Evolutionary conservation across 208 protist genomes (phyloP).

Genomic region (Entamoeba histolytica): DNA sequence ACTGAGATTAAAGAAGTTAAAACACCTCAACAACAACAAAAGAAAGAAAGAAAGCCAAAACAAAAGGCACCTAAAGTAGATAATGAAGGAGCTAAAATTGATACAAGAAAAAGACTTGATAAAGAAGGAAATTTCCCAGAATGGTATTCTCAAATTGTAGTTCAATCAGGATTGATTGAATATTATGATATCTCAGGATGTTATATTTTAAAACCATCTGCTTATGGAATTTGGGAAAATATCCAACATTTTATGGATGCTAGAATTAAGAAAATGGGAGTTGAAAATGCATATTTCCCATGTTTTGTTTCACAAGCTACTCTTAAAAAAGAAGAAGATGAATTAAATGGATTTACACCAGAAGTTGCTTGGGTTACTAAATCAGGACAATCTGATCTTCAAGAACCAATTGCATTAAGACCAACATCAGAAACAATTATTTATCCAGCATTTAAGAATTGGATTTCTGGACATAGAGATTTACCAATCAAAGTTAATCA

Average conservation of each 20-base stretch:
- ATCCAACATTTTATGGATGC: background rate
- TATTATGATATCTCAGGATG: background rate
- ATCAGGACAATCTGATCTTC: constrained; percentile 14
- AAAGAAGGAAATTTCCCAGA: background rate
- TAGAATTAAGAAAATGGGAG: background rate
- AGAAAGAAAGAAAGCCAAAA: background rate
- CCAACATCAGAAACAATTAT: constrained; percentile 41
- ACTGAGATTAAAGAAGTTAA: too few species aligned
- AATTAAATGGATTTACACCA: constrained; percentile 29
- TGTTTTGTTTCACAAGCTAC: background rate
- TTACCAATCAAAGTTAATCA: constrained; percentile 40
- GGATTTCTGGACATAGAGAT: constrained; percentile 30
- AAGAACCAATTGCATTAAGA: constrained; percentile 26
- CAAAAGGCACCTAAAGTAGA: background rate
- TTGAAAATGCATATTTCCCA: background rate
- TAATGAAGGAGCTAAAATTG: background rate
- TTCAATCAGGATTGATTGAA: background rate
- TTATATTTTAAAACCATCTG: background rate
- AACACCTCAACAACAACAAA: background rate
- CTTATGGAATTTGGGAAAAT: background rate
- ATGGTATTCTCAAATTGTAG: background rate
- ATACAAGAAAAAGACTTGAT: background rate
- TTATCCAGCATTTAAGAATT: constrained; percentile 34
- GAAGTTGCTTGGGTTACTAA: constrained; percentile 35
- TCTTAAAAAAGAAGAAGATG: constrained; percentile 22